Base-by-base conservation (phyloP, 2,329 filamentous ascomycete genomes). In the Bipolaris gigantea region DNA sequence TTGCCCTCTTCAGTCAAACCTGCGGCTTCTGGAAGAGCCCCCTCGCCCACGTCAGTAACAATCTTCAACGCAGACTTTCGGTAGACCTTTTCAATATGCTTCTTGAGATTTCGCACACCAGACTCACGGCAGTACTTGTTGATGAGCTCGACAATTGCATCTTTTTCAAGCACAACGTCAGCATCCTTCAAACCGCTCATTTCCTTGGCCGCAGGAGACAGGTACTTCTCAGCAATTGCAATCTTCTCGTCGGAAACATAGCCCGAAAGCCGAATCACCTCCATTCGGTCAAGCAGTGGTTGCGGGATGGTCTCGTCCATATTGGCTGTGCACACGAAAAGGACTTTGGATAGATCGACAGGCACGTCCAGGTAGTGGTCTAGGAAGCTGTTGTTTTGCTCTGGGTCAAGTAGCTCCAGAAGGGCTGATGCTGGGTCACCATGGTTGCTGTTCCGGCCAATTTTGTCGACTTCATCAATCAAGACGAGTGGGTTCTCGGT, bases 291-390 rank as follows among this genome's bases (percentile, higher is more conserved):
- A 15, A 97, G 83, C 0, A 99, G 82, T 3, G 94, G 95, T 38
- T 92, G 85, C 15, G 94, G 94, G 57, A 99, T 99, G 0, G 94
- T 99, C 69, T 99, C 94, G 0, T 92, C 96, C 88, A 97, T 95
- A 75, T 99, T 99, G 55, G 94, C 94, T 13, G 94, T 99, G 81
- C 94, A 99, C 38, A 99, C 94, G 72, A 99, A 99, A 19, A 99
- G 83, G 2, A 99, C 94, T 78, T 97, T 97, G 46, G 92, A 97
- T 46, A 99, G 81, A 72, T 99, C 94, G 5, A 99, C 93, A 0
- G 94, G 94, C 0, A 99, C 92, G 73, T 99, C 94, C 84, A 99
- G 91, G 78, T 99, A 99, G 75, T 99, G 94, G 66, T 99, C 94
- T 60, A 99, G 76, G 83, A 99, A 99, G 21, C 92, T 97, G 71